Base-by-base conservation (phyloP, 179 eudicot species). In the Sideroxylon spinosum region DNA sequence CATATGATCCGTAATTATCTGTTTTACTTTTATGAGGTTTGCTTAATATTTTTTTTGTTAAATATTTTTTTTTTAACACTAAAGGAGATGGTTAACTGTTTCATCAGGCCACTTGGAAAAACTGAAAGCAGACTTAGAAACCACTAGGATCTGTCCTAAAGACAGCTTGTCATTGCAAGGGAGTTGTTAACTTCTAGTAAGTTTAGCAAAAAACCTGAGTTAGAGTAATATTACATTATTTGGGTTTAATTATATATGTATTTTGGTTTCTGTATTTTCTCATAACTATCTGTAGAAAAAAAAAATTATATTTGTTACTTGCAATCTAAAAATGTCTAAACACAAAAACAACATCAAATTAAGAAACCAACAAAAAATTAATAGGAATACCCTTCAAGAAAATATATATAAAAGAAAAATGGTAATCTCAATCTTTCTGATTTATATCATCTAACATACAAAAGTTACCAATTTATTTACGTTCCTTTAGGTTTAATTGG, bases 291-390 rank as follows among this genome's bases (percentile, higher is more conserved):
- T 32, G 37, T 3, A 32, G 37, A 32, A 32, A 32, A n/a, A n/a
- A n/a, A n/a, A n/a, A n/a, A n/a, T n/a, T n/a, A n/a, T n/a, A n/a
- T n/a, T n/a, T n/a, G n/a, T n/a, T n/a, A n/a, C n/a, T 69, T 3
- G 75, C 61, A 37, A 50, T 29, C 20, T 59, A 78, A 63, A 73
- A 29, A 49, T 79, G 71, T 74, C 90, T 89, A 74, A 75, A 84
- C 9, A 4, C 19, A 16, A 25, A 64, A 55, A 23, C 23, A 75
- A 59, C 57, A 20, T 60, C 23, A 49, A 70, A 37, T 37, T 64
- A 59, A 46, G 12, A 37, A 61, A 61, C 49, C n/a, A 70, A 6
- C 55, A 13, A 20, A 17, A 26, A 26, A 67, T 20, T 49, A 53
- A 53, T 11, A 49, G 6, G 46, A n/a, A 49, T 16, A 17, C 17